Conservation (phyloP, 2,329 filamentous ascomycete species). For the Laburnicola sp. region DNA sequence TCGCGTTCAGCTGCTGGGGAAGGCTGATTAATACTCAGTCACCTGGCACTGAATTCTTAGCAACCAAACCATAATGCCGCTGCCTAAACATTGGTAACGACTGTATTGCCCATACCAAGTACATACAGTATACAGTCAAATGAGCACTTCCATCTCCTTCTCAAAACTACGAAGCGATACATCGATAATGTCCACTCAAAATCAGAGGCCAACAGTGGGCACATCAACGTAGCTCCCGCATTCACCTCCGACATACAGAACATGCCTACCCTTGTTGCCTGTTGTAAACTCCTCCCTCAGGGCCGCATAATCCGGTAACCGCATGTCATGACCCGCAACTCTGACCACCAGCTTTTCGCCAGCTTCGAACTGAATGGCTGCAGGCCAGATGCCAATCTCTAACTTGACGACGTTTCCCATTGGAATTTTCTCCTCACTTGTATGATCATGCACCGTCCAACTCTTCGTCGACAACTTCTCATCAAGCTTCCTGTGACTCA, state of each 20-base stretch:
- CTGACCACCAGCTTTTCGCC: conserved; percentile 35
- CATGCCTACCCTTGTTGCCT: conserved; percentile 15
- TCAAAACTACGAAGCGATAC: no score
- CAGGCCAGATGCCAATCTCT: conserved; percentile 55
- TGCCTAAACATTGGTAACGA: no score
- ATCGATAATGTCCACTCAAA: no score
- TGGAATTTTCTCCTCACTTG: conserved; percentile 46
- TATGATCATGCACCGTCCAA: conserved; percentile 33
- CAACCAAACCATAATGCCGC: no score
- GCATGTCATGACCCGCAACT: conserved; percentile 12
- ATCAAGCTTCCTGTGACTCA: conserved; percentile 16
- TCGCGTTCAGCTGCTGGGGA: background rate
- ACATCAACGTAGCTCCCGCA: conserved; percentile 7
- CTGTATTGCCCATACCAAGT: no score
- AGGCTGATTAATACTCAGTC: no score
- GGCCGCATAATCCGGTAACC: conserved; percentile 12
- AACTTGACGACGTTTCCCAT: conserved; percentile 50
- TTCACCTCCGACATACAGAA: conserved; percentile 13
- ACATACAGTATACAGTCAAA: no score
- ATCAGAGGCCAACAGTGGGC: background rate
- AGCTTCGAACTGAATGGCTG: conserved; percentile 52
- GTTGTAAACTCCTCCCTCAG: conserved; percentile 2
- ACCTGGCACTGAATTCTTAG: no score
- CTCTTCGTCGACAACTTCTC: conserved; percentile 17
- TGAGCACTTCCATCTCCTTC: no score